Evolutionary conservation across 495 filamentous ascomycete genomes (phyloP).

Genomic region (Amniculicola lignicola): DNA sequence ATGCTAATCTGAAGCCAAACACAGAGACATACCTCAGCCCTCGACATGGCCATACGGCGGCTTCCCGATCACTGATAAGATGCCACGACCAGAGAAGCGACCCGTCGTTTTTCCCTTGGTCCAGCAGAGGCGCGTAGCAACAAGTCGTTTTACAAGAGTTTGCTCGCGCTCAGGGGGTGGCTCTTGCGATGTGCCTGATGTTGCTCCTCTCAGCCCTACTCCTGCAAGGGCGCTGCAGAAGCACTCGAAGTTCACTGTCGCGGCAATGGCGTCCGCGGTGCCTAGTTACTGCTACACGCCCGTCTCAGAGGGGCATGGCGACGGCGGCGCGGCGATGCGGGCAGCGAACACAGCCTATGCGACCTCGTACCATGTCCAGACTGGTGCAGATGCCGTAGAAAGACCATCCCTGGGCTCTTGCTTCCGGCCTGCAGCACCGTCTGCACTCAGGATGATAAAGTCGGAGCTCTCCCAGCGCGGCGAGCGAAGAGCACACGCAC

Average conservation of each 20-base stretch:
- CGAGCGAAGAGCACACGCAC: constrained; percentile 20
- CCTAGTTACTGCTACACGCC: constrained; percentile 16
- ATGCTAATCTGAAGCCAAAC: constrained; percentile 28
- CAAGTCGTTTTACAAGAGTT: no score
- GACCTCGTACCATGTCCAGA: constrained; percentile 15
- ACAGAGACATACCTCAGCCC: neutral
- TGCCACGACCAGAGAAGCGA: neutral
- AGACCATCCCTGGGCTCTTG: constrained; percentile 8
- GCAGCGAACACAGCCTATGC: constrained; percentile 14
- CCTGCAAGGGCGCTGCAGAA: constrained; percentile 22
- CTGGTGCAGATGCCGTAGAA: neutral
- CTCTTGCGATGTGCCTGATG: no score
- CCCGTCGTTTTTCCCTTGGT: no score
- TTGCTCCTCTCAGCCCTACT: constrained; percentile 14
- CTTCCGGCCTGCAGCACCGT: neutral
- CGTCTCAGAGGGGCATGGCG: constrained; percentile 21
- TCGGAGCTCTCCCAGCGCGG: constrained; percentile 20
- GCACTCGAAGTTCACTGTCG: constrained; percentile 8
- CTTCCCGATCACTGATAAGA: neutral
- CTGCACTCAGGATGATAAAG: constrained; percentile 27
- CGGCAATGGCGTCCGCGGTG: constrained; percentile 7
- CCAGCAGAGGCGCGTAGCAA: no score
- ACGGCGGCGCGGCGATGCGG: constrained; percentile 8
- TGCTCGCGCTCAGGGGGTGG: no score
- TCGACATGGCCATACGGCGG: constrained; percentile 4